phyloP scores from a whole-genome alignment of 352 stramenopile genomes.

The Globisporangium splendens region DNA sequence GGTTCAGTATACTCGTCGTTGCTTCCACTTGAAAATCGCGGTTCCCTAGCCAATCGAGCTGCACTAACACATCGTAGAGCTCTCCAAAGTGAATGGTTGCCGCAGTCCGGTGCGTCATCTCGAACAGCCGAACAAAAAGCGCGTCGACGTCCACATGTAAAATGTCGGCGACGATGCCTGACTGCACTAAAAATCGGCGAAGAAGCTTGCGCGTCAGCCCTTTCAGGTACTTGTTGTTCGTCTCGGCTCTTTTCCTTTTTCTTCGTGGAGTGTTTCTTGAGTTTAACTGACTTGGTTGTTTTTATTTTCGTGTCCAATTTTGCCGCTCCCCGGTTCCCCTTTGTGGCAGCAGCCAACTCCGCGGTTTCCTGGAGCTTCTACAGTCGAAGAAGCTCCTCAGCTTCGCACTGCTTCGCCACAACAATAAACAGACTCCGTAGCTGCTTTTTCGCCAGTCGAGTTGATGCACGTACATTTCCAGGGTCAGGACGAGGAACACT shows the following conservation, averaged over 20 bases:
- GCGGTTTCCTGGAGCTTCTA: constrained; percentile 11
- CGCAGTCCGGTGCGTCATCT: constrained; percentile 17
- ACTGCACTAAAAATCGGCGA: constrained; percentile 31
- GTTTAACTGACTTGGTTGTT: background rate
- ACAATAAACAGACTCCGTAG: constrained; percentile 39
- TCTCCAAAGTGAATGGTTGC: constrained; percentile 35
- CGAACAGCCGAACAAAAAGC: constrained; percentile 30
- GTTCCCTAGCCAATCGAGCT: constrained; percentile 29
- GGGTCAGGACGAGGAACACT: constrained; percentile 40
- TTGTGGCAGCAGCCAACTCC: background rate
- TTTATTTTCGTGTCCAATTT: constrained; percentile 5
- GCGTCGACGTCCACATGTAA: constrained; percentile 37
- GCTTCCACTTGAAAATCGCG: constrained; percentile 24
- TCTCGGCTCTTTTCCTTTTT: constrained; percentile 27
- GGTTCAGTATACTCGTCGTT: constrained; percentile 8
- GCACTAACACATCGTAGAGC: constrained; percentile 27
- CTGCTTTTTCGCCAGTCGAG: constrained; percentile 42
- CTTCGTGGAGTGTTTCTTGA: constrained; percentile 13
- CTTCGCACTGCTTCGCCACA: constrained; percentile 28
- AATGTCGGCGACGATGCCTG: constrained; percentile 29
- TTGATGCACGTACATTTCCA: constrained; percentile 47
- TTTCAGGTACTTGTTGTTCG: constrained; percentile 30
- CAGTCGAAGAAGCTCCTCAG: constrained; percentile 9
- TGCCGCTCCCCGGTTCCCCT: background rate
- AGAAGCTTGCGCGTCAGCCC: constrained; percentile 37